A percentile compares a stretch with the other conserved stretches of the same genome.
These are phyloP conservation scores for Xylaria curta DNA, from an alignment of 495 filamentous ascomycete genomes.

Conservation along the genomic window DNA sequence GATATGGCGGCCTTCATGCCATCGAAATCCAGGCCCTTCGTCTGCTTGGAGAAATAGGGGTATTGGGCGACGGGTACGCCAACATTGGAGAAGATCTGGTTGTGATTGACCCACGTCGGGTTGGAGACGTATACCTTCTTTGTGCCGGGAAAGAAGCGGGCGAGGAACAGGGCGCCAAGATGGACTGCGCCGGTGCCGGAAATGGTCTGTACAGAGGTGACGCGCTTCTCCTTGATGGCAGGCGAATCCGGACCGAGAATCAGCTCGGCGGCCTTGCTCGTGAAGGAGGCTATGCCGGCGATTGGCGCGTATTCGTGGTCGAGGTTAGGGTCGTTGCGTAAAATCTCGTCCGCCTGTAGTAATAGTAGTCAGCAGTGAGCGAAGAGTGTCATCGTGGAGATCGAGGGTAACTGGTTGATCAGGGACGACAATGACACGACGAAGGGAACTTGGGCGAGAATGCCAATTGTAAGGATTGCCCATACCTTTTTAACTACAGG, in stretches of 20 bases:
- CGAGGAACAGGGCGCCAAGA: slow-evolving; percentile 84
- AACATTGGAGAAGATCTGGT: slow-evolving; percentile 97
- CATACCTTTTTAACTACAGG: slow-evolving; percentile 94
- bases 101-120: slow-evolving; percentile 98
- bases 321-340: slow-evolving; percentile 83
- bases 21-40: slow-evolving; percentile 88
- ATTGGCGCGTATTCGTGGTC: slow-evolving; percentile 99
- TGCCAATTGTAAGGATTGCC: slow-evolving; percentile 21
- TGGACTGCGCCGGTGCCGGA: slow-evolving; percentile 93
- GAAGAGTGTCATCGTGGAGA: slow-evolving; percentile 11
- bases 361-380: slow-evolving; percentile 30
- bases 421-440: background rate
- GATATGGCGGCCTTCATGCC: slow-evolving; percentile 77
- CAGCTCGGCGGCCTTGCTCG: slow-evolving; percentile 85
- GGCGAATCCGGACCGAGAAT: slow-evolving; percentile 75
- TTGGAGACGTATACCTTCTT: slow-evolving; percentile 86
- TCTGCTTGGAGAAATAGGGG: slow-evolving; percentile 88
- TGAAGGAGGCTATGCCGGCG: slow-evolving; percentile 83
- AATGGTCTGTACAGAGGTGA: slow-evolving; percentile 78
- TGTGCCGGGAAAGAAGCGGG: slow-evolving; percentile 72
- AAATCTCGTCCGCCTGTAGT: slow-evolving; percentile 83
- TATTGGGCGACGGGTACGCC: slow-evolving; percentile 77
- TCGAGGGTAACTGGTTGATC: background rate
- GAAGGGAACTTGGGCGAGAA: background rate
- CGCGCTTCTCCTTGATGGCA: slow-evolving; percentile 83